phyloP scores from a whole-genome alignment of 2,329 filamentous ascomycete genomes.

The Verticillium zaregamsianum region DNA sequence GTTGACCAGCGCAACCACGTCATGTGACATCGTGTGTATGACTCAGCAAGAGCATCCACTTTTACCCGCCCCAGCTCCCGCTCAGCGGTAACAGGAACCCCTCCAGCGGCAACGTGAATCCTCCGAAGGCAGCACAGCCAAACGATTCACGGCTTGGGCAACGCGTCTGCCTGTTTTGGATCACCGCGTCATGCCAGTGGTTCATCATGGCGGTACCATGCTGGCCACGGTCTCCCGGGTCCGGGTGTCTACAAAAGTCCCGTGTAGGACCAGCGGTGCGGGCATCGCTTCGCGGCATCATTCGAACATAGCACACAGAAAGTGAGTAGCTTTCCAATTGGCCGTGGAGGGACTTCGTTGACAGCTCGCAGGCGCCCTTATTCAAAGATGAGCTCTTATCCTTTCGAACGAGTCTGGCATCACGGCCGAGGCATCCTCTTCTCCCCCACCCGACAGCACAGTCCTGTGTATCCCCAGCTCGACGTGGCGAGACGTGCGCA shows the following conservation, averaged over 20 bases:
- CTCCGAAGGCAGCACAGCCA: not conserved
- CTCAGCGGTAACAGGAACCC: constrained; percentile 4
- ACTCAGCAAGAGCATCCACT: constrained; percentile 24
- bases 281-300: not conserved
- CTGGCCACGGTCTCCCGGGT: constrained; percentile 17
- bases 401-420: constrained; percentile 26
- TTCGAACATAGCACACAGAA: not conserved
- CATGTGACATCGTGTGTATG: constrained; percentile 30
- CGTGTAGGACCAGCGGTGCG: not conserved
- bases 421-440: constrained; percentile 27
- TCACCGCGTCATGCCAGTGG: constrained; percentile 24
- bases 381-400: constrained; percentile 21
- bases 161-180: constrained; percentile 26
- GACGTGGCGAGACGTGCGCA: not conserved
- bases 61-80: not conserved
- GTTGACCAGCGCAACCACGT: constrained; percentile 1
- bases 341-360: not conserved
- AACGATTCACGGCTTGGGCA: constrained; percentile 1
- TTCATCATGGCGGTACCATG: constrained; percentile 27
- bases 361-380: not conserved
- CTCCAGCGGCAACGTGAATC: constrained; percentile 9
- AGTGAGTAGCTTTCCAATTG: not conserved
- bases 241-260: constrained; percentile 16
- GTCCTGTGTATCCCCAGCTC: constrained; percentile 5
- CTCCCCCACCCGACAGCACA: constrained; percentile 9